Percentiles rank a stretch among this genome's conserved stretches.
phyloP scores from a whole-genome alignment of 2,329 filamentous ascomycete species.

The Xylariaceae sp. region DNA sequence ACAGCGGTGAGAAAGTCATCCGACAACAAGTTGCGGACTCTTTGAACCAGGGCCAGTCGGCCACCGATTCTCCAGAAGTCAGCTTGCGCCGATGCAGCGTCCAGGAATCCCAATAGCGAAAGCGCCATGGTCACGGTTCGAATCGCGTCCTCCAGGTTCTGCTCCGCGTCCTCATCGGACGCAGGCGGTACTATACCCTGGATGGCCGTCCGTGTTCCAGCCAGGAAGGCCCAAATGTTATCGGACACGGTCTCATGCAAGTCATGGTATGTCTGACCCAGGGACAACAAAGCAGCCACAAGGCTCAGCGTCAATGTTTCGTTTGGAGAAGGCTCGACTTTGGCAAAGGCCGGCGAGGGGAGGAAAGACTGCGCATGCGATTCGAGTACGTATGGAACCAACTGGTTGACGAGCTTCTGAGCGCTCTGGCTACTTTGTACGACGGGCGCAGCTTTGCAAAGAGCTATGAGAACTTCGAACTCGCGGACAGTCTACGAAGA shows the following conservation, averaged over 20 bases:
- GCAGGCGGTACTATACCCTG: constrained; percentile 46
- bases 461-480: constrained; percentile 81
- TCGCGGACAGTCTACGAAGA: constrained; percentile 67
- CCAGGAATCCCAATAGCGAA: constrained; percentile 83
- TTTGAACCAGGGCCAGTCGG: constrained; percentile 63
- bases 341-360: constrained; percentile 73
- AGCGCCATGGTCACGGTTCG: constrained; percentile 69
- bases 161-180: constrained; percentile 47
- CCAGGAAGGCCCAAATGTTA: constrained; percentile 64
- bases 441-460: constrained; percentile 81
- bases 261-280: constrained; percentile 65
- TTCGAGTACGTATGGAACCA: constrained; percentile 80
- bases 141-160: constrained; percentile 58
- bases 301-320: constrained; percentile 75
- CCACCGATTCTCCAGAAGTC: constrained; percentile 75
- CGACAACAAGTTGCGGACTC: constrained; percentile 66
- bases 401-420: constrained; percentile 67
- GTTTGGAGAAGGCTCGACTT: constrained; percentile 80
- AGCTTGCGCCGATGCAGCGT: constrained; percentile 69
- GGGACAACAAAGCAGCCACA: constrained; percentile 69
- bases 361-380: constrained; percentile 72
- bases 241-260: constrained; percentile 60
- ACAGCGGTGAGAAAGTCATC: constrained; percentile 79
- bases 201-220: constrained; percentile 59
- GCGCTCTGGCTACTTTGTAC: constrained; percentile 66